Conservation (phyloP, 140 eudicot species). For the Artemisia princeps region DNA sequence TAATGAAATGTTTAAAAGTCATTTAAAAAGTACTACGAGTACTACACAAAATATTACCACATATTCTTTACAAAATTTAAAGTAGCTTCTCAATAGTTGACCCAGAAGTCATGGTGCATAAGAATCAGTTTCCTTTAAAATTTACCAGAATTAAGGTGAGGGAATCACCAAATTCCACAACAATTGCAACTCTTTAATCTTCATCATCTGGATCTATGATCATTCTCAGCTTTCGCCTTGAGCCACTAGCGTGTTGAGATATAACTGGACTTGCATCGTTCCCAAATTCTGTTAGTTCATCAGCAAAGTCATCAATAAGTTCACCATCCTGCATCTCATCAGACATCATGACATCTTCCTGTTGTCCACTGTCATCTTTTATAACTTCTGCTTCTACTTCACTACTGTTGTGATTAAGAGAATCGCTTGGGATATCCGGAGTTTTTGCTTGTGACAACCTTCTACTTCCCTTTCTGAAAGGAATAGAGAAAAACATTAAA, state of each 20-base stretch:
- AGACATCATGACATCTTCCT: constrained; percentile 16
- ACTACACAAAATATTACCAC: too few relatives aligned
- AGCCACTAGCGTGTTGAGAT: constrained; percentile 24
- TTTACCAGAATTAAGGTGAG: too few relatives aligned
- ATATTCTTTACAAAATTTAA: too few relatives aligned
- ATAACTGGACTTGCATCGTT: constrained; percentile 28
- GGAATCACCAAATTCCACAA: background rate
- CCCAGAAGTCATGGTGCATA: background rate
- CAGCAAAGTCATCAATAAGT: constrained; percentile 33
- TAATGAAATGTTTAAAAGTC: too few relatives aligned
- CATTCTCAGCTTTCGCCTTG: constrained; percentile 69
- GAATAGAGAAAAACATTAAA: background rate
- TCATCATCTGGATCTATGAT: constrained; percentile 70
- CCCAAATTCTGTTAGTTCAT: constrained; percentile 42
- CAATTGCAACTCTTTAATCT: constrained; percentile 27
- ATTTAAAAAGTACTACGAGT: too few relatives aligned
- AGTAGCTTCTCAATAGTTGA: too few relatives aligned
- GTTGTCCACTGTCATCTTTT: constrained; percentile 21
- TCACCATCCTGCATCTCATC: constrained; percentile 25
- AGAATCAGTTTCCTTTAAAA: background rate
- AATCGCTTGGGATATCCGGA: constrained; percentile 14
- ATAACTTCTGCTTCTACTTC: constrained; percentile 25
- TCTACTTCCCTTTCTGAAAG: constrained; percentile 23
- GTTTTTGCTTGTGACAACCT: constrained; percentile 16
- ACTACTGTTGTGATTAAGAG: constrained; percentile 11